These are phyloP conservation scores for Vigna reflexopilosa DNA, from an alignment of 306 rosid genomes.

Conservation along the genomic window DNA sequence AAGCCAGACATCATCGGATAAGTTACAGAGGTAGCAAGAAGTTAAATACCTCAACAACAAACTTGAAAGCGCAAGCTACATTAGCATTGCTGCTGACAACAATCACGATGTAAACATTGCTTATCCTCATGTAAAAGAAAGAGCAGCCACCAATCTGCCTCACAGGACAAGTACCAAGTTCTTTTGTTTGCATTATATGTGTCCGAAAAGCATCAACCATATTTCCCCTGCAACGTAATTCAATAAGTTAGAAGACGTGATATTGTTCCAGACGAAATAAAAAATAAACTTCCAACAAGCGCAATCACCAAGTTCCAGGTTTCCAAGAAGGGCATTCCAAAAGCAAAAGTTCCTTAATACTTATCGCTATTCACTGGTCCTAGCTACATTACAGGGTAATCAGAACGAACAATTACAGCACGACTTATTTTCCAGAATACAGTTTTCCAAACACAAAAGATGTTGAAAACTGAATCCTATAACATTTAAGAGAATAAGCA, in stretches of 20 bases:
- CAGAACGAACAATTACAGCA: not conserved
- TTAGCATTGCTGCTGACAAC: slow-evolving; percentile 99
- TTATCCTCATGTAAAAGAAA: slow-evolving; percentile 96
- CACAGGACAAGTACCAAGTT: slow-evolving; percentile 98
- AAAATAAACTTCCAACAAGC: slow-evolving; percentile 26
- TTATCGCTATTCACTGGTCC: slow-evolving; percentile 16
- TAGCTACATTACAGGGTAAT: slow-evolving; percentile 21
- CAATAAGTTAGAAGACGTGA: slow-evolving; percentile 1
- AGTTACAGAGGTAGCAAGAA: slow-evolving; percentile 22
- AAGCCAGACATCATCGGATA: slow-evolving; percentile 14
- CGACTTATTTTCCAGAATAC: not conserved
- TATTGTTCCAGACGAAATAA: not conserved
- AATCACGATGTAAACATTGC: slow-evolving; percentile 73
- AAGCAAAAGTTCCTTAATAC: not conserved
- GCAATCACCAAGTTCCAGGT: slow-evolving; percentile 29
- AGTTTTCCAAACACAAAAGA: not conserved
- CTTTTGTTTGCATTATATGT: slow-evolving; percentile 97
- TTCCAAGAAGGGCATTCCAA: not conserved
- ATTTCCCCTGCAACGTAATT: slow-evolving; percentile 72
- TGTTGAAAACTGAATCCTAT: not conserved
- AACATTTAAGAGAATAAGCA: not conserved
- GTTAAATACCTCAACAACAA: slow-evolving; percentile 88
- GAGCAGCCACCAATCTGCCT: slow-evolving; percentile 97
- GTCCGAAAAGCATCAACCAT: slow-evolving; percentile 98
- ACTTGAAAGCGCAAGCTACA: slow-evolving; percentile 98